These are phyloP conservation scores for Parascedosporium putredinis DNA, from an alignment of 2,329 filamentous ascomycete species.

Conservation along the genomic window DNA sequence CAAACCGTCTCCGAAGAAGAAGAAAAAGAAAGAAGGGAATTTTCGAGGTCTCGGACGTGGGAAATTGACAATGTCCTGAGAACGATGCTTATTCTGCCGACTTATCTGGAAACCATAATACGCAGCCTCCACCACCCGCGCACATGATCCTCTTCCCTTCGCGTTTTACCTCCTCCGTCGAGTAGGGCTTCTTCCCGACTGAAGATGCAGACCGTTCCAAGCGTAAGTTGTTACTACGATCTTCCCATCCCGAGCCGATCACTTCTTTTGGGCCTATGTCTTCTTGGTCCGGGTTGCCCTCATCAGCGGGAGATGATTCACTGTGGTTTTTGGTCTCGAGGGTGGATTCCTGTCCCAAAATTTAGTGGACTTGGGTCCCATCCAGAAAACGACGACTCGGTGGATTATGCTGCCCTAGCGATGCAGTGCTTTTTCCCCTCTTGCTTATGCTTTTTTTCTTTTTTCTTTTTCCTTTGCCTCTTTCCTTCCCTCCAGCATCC, in stretches of 20 bases:
- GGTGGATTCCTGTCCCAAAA: not conserved
- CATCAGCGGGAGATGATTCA: too few relatives aligned
- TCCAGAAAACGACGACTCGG: not conserved
- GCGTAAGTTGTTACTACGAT: slow-evolving; percentile 25
- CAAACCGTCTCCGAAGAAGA: too few relatives aligned
- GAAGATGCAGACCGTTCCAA: slow-evolving; percentile 45
- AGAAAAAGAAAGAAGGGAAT: not conserved
- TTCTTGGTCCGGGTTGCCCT: too few relatives aligned
- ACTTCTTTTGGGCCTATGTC: too few relatives aligned
- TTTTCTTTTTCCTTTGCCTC: not conserved
- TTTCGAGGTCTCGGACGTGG: not conserved
- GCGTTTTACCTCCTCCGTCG: slow-evolving; percentile 23
- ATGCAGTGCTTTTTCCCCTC: slow-evolving; percentile 5
- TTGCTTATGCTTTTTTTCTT: not conserved
- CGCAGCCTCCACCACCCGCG: slow-evolving; percentile 18
- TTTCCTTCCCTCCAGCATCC: not conserved
- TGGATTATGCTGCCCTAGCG: not conserved
- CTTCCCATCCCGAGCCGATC: slow-evolving; percentile 7
- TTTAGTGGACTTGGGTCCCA: not conserved
- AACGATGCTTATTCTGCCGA: slow-evolving; percentile 7
- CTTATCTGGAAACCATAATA: slow-evolving; percentile 12
- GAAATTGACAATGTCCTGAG: slow-evolving; percentile 7
- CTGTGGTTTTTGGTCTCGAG: too few relatives aligned
- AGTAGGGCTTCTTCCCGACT: slow-evolving; percentile 24
- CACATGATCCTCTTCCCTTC: slow-evolving; percentile 14